Percentiles rank a stretch among this genome's conserved stretches.
Evolutionary conservation across 257 asterid genomes (phyloP).

Genomic region (Osmanthus fragrans): DNA sequence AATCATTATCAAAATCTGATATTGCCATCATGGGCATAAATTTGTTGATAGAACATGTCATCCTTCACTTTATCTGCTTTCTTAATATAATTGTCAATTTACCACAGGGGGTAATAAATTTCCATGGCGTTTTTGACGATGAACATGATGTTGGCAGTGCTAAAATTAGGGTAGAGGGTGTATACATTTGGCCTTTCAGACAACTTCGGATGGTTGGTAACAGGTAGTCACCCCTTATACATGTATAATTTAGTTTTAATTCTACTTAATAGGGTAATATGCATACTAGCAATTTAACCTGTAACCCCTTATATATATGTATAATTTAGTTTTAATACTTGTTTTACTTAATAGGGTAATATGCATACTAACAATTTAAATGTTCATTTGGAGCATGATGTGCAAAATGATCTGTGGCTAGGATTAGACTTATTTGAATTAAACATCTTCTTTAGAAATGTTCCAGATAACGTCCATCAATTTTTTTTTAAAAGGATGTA

Average conservation of each 20-base stretch:
- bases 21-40: conserved; percentile 16
- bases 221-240: conserved; percentile 51
- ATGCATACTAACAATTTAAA: conserved; percentile 9
- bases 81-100: conserved; percentile 20
- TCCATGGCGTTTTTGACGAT: conserved; percentile 87
- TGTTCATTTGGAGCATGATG: background rate
- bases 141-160: conserved; percentile 76
- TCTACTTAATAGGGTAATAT: conserved; percentile 2
- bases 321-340: background rate
- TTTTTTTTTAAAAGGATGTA: background rate
- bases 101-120: conserved; percentile 78
- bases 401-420: background rate
- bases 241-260: background rate
- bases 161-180: conserved; percentile 93
- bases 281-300: conserved; percentile 4
- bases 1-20: background rate
- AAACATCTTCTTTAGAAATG: background rate
- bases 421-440: background rate
- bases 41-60: conserved; percentile 3
- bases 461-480: background rate
- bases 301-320: conserved; percentile 5
- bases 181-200: conserved; percentile 99
- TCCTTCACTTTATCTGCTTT: background rate
- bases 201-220: conserved; percentile 91
- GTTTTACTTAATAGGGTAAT: conserved; percentile 3